phyloP scores from a whole-genome alignment of 768 basidiomycete species.

The Pleurotus ostreatus region DNA sequence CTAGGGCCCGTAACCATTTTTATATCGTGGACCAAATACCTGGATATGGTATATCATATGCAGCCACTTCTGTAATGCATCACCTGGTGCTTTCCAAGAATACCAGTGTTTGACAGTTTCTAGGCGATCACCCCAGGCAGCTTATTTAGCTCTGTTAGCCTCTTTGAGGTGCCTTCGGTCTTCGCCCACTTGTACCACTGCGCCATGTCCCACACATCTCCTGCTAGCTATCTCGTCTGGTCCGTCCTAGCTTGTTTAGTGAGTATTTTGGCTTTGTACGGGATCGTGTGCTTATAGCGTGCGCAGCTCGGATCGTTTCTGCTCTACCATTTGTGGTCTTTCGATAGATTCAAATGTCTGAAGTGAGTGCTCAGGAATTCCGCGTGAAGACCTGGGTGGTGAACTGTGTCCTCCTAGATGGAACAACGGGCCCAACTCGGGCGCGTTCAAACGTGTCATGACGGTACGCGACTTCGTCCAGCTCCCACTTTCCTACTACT shows the following conservation, averaged over 20 bases:
- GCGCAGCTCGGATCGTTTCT: background rate
- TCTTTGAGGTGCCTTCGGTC: background rate
- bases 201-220: conserved; percentile 60
- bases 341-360: conserved; percentile 69
- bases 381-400: background rate
- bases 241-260: conserved; percentile 50
- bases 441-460: conserved; percentile 85
- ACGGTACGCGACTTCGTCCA: conserved; percentile 45
- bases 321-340: conserved; percentile 7
- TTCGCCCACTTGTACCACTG: conserved; percentile 11
- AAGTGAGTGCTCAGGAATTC: conserved; percentile 34
- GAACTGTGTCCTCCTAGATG: conserved; percentile 39
- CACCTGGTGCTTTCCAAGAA: background rate
- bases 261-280: conserved; percentile 12
- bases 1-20: background rate
- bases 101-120: conserved; percentile 1
- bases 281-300: background rate
- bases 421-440: conserved; percentile 61
- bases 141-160: background rate
- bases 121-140: background rate
- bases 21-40: background rate
- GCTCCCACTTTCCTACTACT: background rate
- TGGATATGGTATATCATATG: conserved; percentile 6
- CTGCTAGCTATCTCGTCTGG: conserved; percentile 63
- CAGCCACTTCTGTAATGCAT: background rate